These are phyloP conservation scores for Ophiosphaerella korrae DNA, from an alignment of 2,329 filamentous ascomycete genomes.

Conservation along the genomic window DNA sequence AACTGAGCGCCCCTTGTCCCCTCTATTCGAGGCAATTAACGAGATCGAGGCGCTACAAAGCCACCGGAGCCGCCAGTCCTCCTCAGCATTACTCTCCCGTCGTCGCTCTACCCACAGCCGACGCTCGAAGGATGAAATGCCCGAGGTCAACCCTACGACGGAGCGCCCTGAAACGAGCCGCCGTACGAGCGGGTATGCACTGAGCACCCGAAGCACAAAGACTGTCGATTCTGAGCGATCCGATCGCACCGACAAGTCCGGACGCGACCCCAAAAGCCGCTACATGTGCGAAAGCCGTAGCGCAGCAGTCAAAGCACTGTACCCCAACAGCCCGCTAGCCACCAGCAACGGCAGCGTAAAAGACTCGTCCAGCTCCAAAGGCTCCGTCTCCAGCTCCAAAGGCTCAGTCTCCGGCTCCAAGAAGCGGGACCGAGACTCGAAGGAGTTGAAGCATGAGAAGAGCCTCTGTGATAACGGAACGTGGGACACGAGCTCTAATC, in stretches of 20 bases:
- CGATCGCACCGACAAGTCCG: conserved; percentile 26
- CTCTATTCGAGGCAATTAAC: conserved; percentile 42
- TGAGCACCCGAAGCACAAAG: conserved; percentile 28
- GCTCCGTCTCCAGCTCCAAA: conserved; percentile 11
- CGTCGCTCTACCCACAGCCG: conserved; percentile 38
- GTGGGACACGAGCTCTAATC: conserved; percentile 32
- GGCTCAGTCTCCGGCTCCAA: conserved; percentile 23
- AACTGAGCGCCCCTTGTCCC: conserved; percentile 31
- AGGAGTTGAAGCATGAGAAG: conserved; percentile 18
- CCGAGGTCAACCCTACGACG: conserved; percentile 20
- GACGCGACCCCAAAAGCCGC: conserved; percentile 28
- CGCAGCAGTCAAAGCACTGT: conserved; percentile 46
- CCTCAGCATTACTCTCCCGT: conserved; percentile 27
- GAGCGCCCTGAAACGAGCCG: conserved; percentile 25
- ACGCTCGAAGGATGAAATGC: conserved; percentile 34
- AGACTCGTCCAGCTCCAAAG: conserved; percentile 12
- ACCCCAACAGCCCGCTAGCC: conserved; percentile 39
- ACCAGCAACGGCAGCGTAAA: conserved; percentile 17
- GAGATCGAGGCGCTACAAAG: conserved; percentile 41
- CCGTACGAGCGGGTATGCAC: conserved; percentile 38
- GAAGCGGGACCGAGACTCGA: conserved; percentile 17
- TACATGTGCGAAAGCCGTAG: conserved; percentile 45
- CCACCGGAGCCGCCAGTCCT: conserved; percentile 28
- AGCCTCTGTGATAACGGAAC: conserved; percentile 30
- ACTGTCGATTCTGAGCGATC: conserved; percentile 27